Conservation (phyloP, 1,284 basidiomycete genomes). For the Anthracocystis setariae region DNA sequence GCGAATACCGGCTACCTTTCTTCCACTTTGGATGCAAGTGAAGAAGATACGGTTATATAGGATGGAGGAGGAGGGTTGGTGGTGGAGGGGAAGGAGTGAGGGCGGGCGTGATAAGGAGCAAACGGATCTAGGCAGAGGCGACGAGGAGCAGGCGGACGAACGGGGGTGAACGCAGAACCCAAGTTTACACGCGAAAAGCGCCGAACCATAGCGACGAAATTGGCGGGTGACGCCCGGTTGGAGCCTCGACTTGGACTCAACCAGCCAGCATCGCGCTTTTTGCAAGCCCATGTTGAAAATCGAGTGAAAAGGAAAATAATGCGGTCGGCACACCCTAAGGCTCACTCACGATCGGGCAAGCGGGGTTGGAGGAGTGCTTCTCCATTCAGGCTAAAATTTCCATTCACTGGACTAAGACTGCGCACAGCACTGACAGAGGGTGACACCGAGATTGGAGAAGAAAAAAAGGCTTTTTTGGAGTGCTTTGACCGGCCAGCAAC, state of each 20-base stretch:
- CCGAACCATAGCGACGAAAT: slow-evolving; percentile 33
- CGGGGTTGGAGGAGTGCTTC: slow-evolving; percentile 6
- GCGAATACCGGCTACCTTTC: slow-evolving; percentile 38
- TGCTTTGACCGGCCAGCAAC: slow-evolving; percentile 33
- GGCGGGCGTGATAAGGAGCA: slow-evolving; percentile 3
- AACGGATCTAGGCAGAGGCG: slow-evolving; percentile 2
- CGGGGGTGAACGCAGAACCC: slow-evolving; percentile 12
- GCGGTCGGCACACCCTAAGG: slow-evolving; percentile 5
- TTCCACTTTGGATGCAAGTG: slow-evolving; percentile 24
- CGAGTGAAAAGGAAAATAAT: not conserved
- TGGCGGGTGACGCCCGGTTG: slow-evolving; percentile 13
- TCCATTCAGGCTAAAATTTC: slow-evolving; percentile 5
- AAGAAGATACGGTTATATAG: slow-evolving; percentile 8
- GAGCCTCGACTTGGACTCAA: not conserved
- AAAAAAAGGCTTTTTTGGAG: not conserved
- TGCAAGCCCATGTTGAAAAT: not conserved
- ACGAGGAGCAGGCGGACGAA: slow-evolving; percentile 19
- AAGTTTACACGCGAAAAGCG: slow-evolving; percentile 35
- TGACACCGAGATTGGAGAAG: not conserved
- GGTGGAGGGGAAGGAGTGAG: slow-evolving; percentile 11
- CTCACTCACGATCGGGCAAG: slow-evolving; percentile 2
- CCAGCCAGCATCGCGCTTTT: slow-evolving; percentile 25
- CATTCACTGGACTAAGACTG: slow-evolving; percentile 2
- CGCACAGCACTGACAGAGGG: slow-evolving; percentile 2
- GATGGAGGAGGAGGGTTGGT: slow-evolving; percentile 11